Evolutionary conservation across 345 rosid genomes (phyloP).

Genomic region (Arabidopsis thaliana): TAIR10.1 NC_003076.8:6334001-6334500

Average conservation of each 20-base stretch:
- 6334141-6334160: constrained; percentile 73
- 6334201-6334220: constrained; percentile 76
- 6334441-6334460: constrained; percentile 82
- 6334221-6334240: constrained; percentile 75
- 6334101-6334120: constrained; percentile 91
- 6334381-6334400: background rate
- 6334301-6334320: constrained; percentile 71
- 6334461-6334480: constrained; percentile 62
- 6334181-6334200: constrained; percentile 58
- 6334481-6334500: constrained; percentile 69
- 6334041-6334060: background rate
- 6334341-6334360: background rate
- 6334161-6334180: constrained; percentile 54
- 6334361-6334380: background rate
- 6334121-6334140: constrained; percentile 70
- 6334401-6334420: constrained; percentile 56
- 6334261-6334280: constrained; percentile 89
- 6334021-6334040: background rate
- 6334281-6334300: constrained; percentile 76
- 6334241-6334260: constrained; percentile 74
- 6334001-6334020: background rate
- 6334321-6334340: constrained; percentile 50
- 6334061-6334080: constrained; percentile 9
- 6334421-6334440: constrained; percentile 66
- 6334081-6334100: constrained; percentile 27